Base-by-base conservation (phyloP, 192 early-diverging fungal genomes). In the Kickxella alabastrina region DNA sequence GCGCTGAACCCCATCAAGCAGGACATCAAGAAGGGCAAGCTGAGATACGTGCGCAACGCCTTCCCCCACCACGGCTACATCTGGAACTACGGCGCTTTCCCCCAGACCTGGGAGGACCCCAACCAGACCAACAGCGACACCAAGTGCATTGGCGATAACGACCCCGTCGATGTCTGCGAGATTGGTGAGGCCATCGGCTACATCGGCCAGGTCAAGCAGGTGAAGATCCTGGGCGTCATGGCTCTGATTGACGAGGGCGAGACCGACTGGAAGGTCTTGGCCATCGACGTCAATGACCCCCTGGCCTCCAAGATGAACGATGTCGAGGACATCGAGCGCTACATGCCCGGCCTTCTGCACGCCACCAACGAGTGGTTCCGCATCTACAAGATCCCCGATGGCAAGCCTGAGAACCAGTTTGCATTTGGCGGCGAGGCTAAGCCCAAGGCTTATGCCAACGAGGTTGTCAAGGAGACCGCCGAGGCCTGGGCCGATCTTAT, bases 21-120 rank as follows among this genome's bases (percentile, higher is more conserved):
- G 79, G 96, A 99, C 65, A 81, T 87, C 61, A 97, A 97, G 87
- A 99, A 99, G 82, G 93, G 93, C 61, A 99, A 99, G 82, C 89
- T 97, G 55, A 87, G 96, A 53, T 96, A 84, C 70, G 94, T 99
- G 54, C 87, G 92, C 72, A 97, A 99, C 86, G 88, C 89, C 76
- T 99, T 97, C 88, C 96, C 96, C 8, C 93, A 97, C 86, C 91
- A 99, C 78, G 96, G 96, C 54, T 99, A 99, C 79, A 97, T 99
- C 79, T 99, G 96, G 96, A 99, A 99, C 93, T 97, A 99, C 64
- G 96, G 96, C 67, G 94, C 94, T 54, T 83, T 99, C 65, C 96
- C 96, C 26, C 93, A 95, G 84, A 99, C 96, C 47, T 99, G 96
- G 96, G 96, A 99, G 80, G 96, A 99, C 65, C 96, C 96, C 36